A percentile compares a stretch with the other conserved stretches of the same genome.
Conservation (phyloP, 495 filamentous ascomycete species). For the Glarea lozoyensis region DNA sequence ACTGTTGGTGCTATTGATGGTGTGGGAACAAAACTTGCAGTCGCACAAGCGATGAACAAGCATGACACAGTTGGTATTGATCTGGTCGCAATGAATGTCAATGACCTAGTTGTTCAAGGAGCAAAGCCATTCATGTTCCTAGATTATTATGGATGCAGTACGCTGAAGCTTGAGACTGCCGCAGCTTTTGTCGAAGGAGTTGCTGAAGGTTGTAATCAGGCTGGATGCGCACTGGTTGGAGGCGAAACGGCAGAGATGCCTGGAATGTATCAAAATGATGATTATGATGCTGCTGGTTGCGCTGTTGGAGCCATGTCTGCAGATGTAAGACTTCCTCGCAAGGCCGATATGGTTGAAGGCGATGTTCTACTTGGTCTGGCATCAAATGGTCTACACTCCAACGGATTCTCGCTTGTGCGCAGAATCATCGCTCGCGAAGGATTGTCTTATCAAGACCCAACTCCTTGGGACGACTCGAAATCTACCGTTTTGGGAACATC, state of each 20-base stretch:
- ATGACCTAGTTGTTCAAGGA: slow-evolving; percentile 92
- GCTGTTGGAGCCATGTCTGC: slow-evolving; percentile 73
- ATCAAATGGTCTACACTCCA: slow-evolving; percentile 82
- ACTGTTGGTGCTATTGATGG: slow-evolving; percentile 90
- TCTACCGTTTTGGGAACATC: slow-evolving; percentile 53
- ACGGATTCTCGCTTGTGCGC: slow-evolving; percentile 90
- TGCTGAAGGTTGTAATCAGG: slow-evolving; percentile 69
- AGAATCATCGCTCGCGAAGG: slow-evolving; percentile 68
- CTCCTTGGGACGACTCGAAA: slow-evolving; percentile 57
- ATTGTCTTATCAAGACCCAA: slow-evolving; percentile 56
- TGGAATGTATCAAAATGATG: slow-evolving; percentile 70
- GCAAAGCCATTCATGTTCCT: slow-evolving; percentile 91
- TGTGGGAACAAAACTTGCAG: slow-evolving; percentile 92
- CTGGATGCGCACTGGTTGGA: slow-evolving; percentile 82
- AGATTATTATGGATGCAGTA: slow-evolving; percentile 89
- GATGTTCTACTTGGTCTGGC: slow-evolving; percentile 78
- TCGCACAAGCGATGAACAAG: slow-evolving; percentile 79
- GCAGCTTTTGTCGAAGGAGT: slow-evolving; percentile 80
- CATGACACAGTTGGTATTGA: slow-evolving; percentile 93
- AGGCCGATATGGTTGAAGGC: slow-evolving; percentile 62
- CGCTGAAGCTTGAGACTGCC: slow-evolving; percentile 68
- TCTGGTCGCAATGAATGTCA: slow-evolving; percentile 97
- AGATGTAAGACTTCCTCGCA: slow-evolving; percentile 65
- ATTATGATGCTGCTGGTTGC: slow-evolving; percentile 85
- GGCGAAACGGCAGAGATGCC: slow-evolving; percentile 99